phyloP scores from a whole-genome alignment of 805 yeast species.

The Lipomyces spencermartinsiae region DNA sequence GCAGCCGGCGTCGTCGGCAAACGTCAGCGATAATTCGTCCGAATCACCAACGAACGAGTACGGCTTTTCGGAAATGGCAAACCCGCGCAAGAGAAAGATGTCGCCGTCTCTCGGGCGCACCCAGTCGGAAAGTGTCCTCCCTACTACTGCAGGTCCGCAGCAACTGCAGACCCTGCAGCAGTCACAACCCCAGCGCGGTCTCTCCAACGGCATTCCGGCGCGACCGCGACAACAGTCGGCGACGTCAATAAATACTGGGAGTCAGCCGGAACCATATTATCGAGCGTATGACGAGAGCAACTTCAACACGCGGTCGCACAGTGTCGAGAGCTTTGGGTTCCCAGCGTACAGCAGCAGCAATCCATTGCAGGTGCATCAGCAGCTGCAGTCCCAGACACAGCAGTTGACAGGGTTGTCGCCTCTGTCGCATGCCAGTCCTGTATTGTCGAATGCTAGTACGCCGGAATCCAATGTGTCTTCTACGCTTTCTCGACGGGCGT shows the following conservation, averaged over 20 bases:
- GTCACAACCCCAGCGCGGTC: conserved; percentile 9
- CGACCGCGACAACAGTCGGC: conserved; percentile 4
- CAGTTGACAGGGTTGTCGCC: conserved; percentile 16
- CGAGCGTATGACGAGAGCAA: conserved; percentile 25
- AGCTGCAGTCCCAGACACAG: conserved; percentile 8
- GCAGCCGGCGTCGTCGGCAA: conserved; percentile 25
- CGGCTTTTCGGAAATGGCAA: conserved; percentile 24
- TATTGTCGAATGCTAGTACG: conserved; percentile 17
- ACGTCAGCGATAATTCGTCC: conserved; percentile 31
- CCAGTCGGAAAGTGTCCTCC: background rate
- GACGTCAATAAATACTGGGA: background rate
- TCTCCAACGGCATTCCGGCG: background rate
- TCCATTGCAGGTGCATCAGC: conserved; percentile 17
- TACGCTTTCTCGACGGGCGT: background rate
- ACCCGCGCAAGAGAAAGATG: conserved; percentile 34
- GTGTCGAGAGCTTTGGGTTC: conserved; percentile 35
- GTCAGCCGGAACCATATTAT: conserved; percentile 6
- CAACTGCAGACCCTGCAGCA: conserved; percentile 11
- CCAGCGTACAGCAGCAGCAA: conserved; percentile 34
- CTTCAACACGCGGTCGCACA: conserved; percentile 32
- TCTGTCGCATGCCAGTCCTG: conserved; percentile 26
- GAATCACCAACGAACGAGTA: conserved; percentile 32
- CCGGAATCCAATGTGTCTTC: conserved; percentile 27
- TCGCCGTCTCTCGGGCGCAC: conserved; percentile 18
- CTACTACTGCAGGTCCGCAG: background rate